Evolutionary conservation across 73 alveolate genomes (phyloP).

Genomic region (Paramecium pentaurelia): DNA sequence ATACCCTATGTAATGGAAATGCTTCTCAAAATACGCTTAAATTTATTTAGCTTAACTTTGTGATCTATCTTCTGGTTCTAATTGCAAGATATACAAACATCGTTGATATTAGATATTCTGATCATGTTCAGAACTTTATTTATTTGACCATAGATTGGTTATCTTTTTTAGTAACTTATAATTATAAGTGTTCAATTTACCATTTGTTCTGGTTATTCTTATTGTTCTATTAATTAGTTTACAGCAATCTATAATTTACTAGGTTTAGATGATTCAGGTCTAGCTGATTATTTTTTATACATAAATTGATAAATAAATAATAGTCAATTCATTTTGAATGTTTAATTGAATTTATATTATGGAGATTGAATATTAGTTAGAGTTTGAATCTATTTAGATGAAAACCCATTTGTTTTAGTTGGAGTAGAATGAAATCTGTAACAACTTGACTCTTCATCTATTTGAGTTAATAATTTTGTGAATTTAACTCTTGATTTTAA

Average conservation of each 20-base stretch:
- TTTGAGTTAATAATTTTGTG: neutral
- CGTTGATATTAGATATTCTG: neutral
- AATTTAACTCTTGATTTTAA: neutral
- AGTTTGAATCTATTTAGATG: neutral
- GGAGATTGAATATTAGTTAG: neutral
- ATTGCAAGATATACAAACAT: neutral
- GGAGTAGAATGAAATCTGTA: neutral
- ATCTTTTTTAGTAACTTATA: neutral
- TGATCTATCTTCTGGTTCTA: conserved; percentile 16
- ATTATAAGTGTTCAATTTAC: neutral
- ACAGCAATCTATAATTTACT: neutral
- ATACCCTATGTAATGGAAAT: neutral
- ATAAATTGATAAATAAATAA: neutral
- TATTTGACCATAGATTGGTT: neutral
- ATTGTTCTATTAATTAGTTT: neutral
- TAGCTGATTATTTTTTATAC: neutral
- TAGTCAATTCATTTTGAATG: neutral
- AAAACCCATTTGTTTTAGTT: neutral
- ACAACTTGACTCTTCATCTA: neutral
- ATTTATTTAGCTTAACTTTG: neutral
- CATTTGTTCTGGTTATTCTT: neutral
- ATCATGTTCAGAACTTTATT: neutral
- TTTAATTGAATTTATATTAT: neutral
- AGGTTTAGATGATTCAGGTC: neutral
- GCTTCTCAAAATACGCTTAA: neutral